Base-by-base conservation (phyloP, 805 yeast species). In the Metschnikowia picachoensis region DNA sequence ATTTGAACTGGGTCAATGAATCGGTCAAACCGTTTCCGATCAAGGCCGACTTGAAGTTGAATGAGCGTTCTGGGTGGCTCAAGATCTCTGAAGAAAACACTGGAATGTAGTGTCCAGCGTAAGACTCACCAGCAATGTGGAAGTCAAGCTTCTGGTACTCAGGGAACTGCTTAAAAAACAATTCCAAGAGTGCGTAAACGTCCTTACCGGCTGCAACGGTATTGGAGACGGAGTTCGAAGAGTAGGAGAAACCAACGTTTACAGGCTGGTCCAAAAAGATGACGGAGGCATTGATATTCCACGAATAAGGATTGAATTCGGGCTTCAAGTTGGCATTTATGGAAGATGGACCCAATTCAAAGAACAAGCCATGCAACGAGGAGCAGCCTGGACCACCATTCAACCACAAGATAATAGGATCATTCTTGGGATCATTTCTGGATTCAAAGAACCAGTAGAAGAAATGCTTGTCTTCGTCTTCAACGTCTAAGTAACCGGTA, bases 301-400 rank as follows among this genome's bases (percentile, higher is more conserved):
- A 92, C 2, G 96, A 84, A 68, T 80, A 72, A 16, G 94, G 92
- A 67, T 92, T 92, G 64, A 68, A 72, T 29, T 78, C 76, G n/a
- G 95, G 90, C 57, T 80, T 78, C 55, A 85, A 66, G 46, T 84
- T 78, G 35, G 78, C 65, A 50, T 79, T 82, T 48, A 92, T 80
- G 12, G 83, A 74, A 0, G 96, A 78, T 5, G 97, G 96, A 20
- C 98, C 98, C 60, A 90, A 76, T 65, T 92, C 98, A 60, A 91
- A 89, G 58, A 92, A 80, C 47, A 91, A 72, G 8, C 97, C 97
- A 30, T 95, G 87, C 61, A 89, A 69, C 1, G 96, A 87, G 0
- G 96, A 87, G 63, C 97, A 91, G 12, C 97, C 97, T 32, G 97
- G 97, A 5, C 97, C 97, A 53, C 97, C 97, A 62, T 91, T 91